Conservation (phyloP, 148 eudicot genomes). For the Cornus controversa region DNA sequence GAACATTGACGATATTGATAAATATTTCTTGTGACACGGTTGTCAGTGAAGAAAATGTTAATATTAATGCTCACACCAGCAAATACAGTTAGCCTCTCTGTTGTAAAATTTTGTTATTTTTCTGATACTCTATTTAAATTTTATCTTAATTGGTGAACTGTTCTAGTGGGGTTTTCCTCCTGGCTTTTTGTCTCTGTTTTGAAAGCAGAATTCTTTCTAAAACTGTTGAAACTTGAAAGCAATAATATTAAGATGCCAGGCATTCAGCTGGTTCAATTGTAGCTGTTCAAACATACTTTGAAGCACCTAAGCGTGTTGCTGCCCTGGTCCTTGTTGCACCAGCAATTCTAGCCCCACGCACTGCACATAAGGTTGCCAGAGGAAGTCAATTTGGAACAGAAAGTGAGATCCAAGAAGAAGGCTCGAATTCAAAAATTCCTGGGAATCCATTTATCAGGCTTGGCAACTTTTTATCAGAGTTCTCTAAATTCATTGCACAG, state of each 20-base stretch:
- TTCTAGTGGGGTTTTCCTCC: background rate
- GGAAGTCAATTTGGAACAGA: slow-evolving; percentile 31
- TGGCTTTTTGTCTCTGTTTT: background rate
- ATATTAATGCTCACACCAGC: too few relatives aligned
- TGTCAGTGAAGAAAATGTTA: background rate
- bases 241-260: slow-evolving; percentile 40
- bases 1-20: background rate
- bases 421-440: slow-evolving; percentile 28
- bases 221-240: slow-evolving; percentile 15
- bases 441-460: slow-evolving; percentile 44
- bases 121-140: background rate
- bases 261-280: slow-evolving; percentile 89
- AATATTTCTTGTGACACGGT: background rate
- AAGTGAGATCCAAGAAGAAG: slow-evolving; percentile 35
- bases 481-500: slow-evolving; percentile 35
- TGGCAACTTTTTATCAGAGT: slow-evolving; percentile 39
- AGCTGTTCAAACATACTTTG: slow-evolving; percentile 82
- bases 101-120: background rate
- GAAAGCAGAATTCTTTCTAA: slow-evolving; percentile 6
- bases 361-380: slow-evolving; percentile 30
- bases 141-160: background rate
- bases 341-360: slow-evolving; percentile 72
- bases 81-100: background rate
- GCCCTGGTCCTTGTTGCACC: slow-evolving; percentile 93
- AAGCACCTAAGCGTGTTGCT: slow-evolving; percentile 88